Evolutionary conservation across 371 early-diverging fungal genomes (phyloP).

Genomic region (Apophysomyces variabilis): DNA sequence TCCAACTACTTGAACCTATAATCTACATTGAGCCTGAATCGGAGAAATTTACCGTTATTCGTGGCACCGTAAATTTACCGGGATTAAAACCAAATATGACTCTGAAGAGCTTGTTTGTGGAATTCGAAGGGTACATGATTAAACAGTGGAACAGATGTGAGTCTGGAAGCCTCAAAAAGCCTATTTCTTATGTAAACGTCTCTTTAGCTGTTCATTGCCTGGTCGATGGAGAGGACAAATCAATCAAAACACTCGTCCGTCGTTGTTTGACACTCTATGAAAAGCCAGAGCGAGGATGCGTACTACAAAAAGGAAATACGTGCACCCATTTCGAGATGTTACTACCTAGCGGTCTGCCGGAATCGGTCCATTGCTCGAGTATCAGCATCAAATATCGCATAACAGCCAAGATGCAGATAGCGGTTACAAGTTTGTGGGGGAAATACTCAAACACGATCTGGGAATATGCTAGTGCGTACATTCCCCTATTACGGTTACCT

Average conservation of each 20-base stretch:
- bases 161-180: not conserved
- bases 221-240: not conserved
- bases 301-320: not conserved
- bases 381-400: not conserved
- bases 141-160: not conserved
- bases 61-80: not conserved
- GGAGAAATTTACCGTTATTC: not conserved
- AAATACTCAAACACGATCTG: not conserved
- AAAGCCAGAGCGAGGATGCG: not conserved
- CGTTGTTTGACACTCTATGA: not conserved
- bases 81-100: not conserved
- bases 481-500: not conserved
- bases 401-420: not conserved
- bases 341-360: not conserved
- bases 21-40: not conserved
- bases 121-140: not conserved
- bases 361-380: not conserved
- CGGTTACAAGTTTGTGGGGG: not conserved
- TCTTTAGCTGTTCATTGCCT: not conserved
- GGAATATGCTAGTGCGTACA: not conserved
- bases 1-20: not conserved
- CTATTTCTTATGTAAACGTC: not conserved
- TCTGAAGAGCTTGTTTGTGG: not conserved
- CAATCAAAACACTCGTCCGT: not conserved
- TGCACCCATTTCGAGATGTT: not conserved